Evolutionary conservation across 768 basidiomycete genomes (phyloP).

Genomic region (Lentinula sp.): DNA sequence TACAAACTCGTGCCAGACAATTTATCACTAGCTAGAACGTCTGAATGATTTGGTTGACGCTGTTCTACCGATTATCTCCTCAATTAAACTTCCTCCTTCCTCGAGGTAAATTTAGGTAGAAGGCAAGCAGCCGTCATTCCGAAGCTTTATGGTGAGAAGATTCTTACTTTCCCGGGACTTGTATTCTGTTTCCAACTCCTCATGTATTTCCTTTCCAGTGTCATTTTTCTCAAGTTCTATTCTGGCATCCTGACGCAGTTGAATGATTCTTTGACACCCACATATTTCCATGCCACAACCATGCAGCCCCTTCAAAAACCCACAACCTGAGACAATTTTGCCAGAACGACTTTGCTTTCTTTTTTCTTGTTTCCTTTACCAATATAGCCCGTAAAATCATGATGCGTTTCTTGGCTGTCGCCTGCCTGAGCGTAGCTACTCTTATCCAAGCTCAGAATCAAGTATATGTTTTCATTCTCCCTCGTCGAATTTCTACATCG

Average conservation of each 20-base stretch:
- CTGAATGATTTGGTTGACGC: too few relatives aligned
- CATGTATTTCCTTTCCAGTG: not conserved
- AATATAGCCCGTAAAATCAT: not conserved
- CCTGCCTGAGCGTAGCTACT: conserved; percentile 7
- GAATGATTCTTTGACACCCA: not conserved
- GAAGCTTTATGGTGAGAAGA: not conserved
- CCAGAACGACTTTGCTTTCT: not conserved
- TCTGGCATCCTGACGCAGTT: not conserved
- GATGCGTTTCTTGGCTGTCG: conserved; percentile 1
- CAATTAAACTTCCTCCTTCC: not conserved
- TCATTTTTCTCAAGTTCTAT: not conserved
- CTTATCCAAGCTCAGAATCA: conserved; percentile 11
- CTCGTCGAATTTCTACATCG: too few relatives aligned
- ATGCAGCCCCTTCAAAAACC: not conserved
- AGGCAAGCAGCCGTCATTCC: not conserved
- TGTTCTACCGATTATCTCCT: not conserved
- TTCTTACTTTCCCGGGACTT: not conserved
- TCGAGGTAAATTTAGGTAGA: not conserved
- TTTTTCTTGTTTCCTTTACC: not conserved
- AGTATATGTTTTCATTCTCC: conserved; percentile 1
- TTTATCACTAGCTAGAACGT: too few relatives aligned
- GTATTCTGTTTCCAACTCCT: not conserved
- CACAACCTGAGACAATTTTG: not conserved
- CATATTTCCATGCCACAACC: not conserved
- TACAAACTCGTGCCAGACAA: too few relatives aligned